A percentile compares a stretch with the other conserved stretches of the same genome.
phyloP scores from a whole-genome alignment of 2,329 filamentous ascomycete genomes.

The Dryadomyces quercus-mongolicae region DNA sequence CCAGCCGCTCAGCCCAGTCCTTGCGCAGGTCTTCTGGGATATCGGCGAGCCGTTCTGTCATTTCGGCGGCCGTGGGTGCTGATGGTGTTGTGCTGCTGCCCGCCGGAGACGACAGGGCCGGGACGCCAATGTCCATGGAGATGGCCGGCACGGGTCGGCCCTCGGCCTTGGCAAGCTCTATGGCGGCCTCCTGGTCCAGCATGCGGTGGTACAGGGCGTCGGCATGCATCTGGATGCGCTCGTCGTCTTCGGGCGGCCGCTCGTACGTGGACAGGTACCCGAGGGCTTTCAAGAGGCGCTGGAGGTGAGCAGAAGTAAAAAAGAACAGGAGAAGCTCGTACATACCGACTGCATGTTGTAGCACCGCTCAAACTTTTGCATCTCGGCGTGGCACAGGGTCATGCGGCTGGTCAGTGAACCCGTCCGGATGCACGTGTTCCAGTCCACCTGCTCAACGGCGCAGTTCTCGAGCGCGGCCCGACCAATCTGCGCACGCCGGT shows the following conservation, averaged over 20 bases:
- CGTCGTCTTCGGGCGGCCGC: conserved; percentile 56
- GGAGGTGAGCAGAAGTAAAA: background rate
- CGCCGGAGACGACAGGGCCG: conserved; percentile 30
- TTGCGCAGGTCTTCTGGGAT: conserved; percentile 36
- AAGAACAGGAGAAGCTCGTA: background rate
- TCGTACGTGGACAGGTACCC: conserved; percentile 67
- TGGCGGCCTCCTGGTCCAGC: conserved; percentile 64
- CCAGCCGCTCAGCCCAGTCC: conserved; percentile 40
- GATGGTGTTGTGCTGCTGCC: too few species aligned
- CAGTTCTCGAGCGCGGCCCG: conserved; percentile 87
- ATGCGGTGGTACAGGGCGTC: conserved; percentile 83
- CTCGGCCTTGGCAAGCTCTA: conserved; percentile 56
- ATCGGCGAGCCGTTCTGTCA: conserved; percentile 8
- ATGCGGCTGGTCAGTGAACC: conserved; percentile 57
- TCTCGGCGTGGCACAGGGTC: conserved; percentile 72
- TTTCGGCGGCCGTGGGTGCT: too few species aligned
- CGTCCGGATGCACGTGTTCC: conserved; percentile 68
- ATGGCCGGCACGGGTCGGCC: conserved; percentile 38
- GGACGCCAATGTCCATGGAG: conserved; percentile 33
- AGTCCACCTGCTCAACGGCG: conserved; percentile 70
- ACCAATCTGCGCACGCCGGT: conserved; percentile 66
- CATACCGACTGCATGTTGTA: conserved; percentile 75
- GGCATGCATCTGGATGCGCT: conserved; percentile 90
- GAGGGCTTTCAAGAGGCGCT: conserved; percentile 81
- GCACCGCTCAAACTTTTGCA: conserved; percentile 69